Conservation (phyloP, 1,139 yeast genomes). For the Lodderomyces elongisporus region DNA sequence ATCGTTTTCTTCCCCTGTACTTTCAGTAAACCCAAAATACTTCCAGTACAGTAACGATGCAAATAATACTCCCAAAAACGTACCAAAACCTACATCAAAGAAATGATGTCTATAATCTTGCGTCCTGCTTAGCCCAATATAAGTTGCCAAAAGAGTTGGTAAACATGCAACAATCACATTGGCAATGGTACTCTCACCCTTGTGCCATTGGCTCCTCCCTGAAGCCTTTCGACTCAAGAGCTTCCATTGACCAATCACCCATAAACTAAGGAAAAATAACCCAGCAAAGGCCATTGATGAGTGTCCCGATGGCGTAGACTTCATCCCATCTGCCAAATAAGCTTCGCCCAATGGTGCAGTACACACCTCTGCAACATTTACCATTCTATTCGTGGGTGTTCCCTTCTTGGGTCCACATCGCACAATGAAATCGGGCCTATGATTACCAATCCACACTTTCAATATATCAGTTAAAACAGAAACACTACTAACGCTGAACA, state of each 20-base stretch:
- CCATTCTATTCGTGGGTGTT: slow-evolving; percentile 28
- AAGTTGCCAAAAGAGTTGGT: slow-evolving; percentile 30
- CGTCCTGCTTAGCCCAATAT: slow-evolving; percentile 36
- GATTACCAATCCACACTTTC: slow-evolving; percentile 45
- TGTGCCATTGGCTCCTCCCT: too few relatives aligned
- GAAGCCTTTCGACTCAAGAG: slow-evolving; percentile 12
- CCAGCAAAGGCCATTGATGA: slow-evolving; percentile 41
- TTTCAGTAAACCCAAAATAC: slow-evolving; percentile 21
- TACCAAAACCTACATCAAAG: slow-evolving; percentile 36
- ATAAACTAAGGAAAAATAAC: slow-evolving; percentile 32
- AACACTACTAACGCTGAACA: slow-evolving; percentile 17
- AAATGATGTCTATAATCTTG: slow-evolving; percentile 45
- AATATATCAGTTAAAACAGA: slow-evolving; percentile 34
- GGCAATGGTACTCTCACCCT: too few relatives aligned
- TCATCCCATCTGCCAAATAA: slow-evolving; percentile 37
- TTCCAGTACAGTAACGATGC: slow-evolving; percentile 34
- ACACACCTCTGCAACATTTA: slow-evolving; percentile 32
- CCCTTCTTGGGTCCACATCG: slow-evolving; percentile 34
- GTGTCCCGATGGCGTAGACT: slow-evolving; percentile 46
- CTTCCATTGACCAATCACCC: slow-evolving; percentile 38
- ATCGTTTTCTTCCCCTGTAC: too few relatives aligned
- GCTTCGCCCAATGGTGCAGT: slow-evolving; percentile 34
- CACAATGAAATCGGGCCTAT: slow-evolving; percentile 42
- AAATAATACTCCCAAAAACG: slow-evolving; percentile 26
- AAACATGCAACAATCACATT: slow-evolving; percentile 14